Conservation (phyloP, 192 early-diverging fungal species). For the Coemansia umbellata region DNA sequence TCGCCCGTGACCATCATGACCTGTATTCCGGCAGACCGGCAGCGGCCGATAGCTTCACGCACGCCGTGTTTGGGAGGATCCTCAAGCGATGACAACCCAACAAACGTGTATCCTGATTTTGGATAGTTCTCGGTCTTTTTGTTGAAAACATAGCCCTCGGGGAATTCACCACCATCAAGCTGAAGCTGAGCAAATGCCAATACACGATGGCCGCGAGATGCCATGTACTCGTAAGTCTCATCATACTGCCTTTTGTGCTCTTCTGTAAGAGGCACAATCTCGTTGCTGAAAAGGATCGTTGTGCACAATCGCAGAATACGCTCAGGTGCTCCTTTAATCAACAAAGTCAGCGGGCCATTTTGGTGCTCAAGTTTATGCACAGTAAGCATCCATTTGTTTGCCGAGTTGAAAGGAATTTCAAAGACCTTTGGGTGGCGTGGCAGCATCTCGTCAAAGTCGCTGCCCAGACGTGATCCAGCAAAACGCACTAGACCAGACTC, state of each 20-base stretch:
- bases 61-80: slow-evolving; percentile 98
- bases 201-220: slow-evolving; percentile 88
- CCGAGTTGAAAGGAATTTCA: slow-evolving; percentile 94
- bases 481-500: slow-evolving; percentile 87
- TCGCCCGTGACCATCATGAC: slow-evolving; percentile 99
- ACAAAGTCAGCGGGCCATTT: slow-evolving; percentile 58
- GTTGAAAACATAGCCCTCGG: slow-evolving; percentile 69
- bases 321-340: slow-evolving; percentile 96
- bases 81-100: slow-evolving; percentile 87
- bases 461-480: slow-evolving; percentile 62
- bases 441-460: slow-evolving; percentile 68
- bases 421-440: slow-evolving; percentile 80
- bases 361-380: slow-evolving; percentile 69
- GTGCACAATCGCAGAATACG: slow-evolving; percentile 80
- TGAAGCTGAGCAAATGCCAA: slow-evolving; percentile 85
- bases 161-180: slow-evolving; percentile 65
- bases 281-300: slow-evolving; percentile 61
- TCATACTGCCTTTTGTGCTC: slow-evolving; percentile 65
- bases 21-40: slow-evolving; percentile 88
- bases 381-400: slow-evolving; percentile 93
- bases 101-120: slow-evolving; percentile 59
- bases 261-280: slow-evolving; percentile 60
- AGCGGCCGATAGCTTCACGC: slow-evolving; percentile 94
- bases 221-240: slow-evolving; percentile 84
- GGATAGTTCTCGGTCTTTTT: slow-evolving; percentile 58